A percentile compares a stretch with the other conserved stretches of the same genome.
These are phyloP conservation scores for Lithospermum erythrorhizon DNA, from an alignment of 257 asterid species.

Conservation along the genomic window DNA sequence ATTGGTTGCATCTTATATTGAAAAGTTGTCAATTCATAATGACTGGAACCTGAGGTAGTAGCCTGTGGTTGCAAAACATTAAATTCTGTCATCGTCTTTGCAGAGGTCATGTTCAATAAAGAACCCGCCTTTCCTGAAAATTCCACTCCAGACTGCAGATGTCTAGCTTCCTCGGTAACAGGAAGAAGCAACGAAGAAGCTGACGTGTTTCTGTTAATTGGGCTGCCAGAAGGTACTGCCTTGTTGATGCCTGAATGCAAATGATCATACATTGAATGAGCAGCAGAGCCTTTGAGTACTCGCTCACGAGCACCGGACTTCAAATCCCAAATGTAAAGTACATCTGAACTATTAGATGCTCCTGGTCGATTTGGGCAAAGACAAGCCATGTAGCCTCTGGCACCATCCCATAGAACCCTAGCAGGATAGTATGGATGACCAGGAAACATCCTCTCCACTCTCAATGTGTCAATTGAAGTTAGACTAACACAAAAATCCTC, in stretches of 20 bases:
- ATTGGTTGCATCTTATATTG: conserved; percentile 53
- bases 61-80: conserved; percentile 18
- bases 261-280: conserved; percentile 92
- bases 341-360: conserved; percentile 49
- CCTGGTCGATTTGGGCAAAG: conserved; percentile 60
- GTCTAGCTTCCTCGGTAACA: conserved; percentile 36
- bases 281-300: conserved; percentile 86
- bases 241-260: conserved; percentile 40
- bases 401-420: conserved; percentile 85
- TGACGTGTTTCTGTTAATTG: conserved; percentile 58
- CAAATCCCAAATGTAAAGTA: conserved; percentile 89
- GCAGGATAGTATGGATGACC: conserved; percentile 77
- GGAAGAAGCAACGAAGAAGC: conserved; percentile 66
- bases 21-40: conserved; percentile 23
- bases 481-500: conserved; percentile 74
- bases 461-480: conserved; percentile 70
- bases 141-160: conserved; percentile 30
- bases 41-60: neutral
- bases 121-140: conserved; percentile 27
- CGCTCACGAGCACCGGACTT: conserved; percentile 97
- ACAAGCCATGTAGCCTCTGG: conserved; percentile 78
- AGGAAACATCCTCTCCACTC: conserved; percentile 88
- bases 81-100: conserved; percentile 17
- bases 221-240: conserved; percentile 24
- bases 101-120: conserved; percentile 20